Evolutionary conservation across 2,329 filamentous ascomycete species (phyloP).

Genomic region (Alternaria ethzedia): DNA sequence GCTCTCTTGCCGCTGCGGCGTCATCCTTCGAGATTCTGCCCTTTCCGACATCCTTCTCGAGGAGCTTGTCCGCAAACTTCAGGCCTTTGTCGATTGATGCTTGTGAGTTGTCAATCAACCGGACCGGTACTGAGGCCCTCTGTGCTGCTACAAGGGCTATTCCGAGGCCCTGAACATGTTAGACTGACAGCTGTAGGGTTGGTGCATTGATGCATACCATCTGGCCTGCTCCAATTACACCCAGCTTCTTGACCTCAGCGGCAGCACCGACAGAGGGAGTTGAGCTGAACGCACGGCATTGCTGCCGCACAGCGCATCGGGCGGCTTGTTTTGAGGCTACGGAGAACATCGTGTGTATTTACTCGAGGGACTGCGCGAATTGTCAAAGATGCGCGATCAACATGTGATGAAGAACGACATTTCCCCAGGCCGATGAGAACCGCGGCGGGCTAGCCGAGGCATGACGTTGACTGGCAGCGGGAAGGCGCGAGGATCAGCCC

Average conservation of each 20-base stretch:
- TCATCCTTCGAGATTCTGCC: constrained; percentile 82
- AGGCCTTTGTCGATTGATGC: constrained; percentile 86
- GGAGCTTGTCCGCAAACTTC: constrained; percentile 90
- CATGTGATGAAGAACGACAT: constrained; percentile 26
- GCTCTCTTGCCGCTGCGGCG: constrained; percentile 73
- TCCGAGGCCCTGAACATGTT: constrained; percentile 74
- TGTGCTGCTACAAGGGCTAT: constrained; percentile 94
- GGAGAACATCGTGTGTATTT: constrained; percentile 38
- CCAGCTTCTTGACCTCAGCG: constrained; percentile 82
- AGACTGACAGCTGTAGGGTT: constrained; percentile 13
- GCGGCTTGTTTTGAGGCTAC: constrained; percentile 37
- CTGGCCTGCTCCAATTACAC: constrained; percentile 92
- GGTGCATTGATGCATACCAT: constrained; percentile 71
- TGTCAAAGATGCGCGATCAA: constrained; percentile 1
- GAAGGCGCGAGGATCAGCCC: constrained; percentile 2
- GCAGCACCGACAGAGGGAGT: constrained; percentile 63
- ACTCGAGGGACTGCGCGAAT: not conserved
- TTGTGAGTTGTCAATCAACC: constrained; percentile 82
- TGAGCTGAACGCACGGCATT: constrained; percentile 69
- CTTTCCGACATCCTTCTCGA: constrained; percentile 91
- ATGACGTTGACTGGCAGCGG: constrained; percentile 20
- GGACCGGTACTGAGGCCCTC: constrained; percentile 82
- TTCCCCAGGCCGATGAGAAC: constrained; percentile 31
- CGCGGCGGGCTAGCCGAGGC: constrained; percentile 30
- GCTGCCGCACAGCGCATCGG: constrained; percentile 30